phyloP scores from a whole-genome alignment of 2,329 filamentous ascomycete species.

The Fusarium sp. region DNA sequence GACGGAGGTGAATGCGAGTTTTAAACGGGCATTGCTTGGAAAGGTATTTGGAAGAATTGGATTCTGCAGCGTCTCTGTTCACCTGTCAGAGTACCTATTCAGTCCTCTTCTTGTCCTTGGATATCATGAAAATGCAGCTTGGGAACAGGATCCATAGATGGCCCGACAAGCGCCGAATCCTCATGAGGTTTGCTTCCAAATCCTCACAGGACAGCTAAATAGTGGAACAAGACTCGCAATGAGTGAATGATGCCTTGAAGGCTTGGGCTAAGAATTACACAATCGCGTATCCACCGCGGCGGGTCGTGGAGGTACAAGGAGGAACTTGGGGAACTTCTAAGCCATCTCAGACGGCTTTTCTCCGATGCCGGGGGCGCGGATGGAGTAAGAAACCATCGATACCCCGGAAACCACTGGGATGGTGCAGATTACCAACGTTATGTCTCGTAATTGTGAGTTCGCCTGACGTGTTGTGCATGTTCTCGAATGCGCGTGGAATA shows the following conservation, averaged over 20 bases:
- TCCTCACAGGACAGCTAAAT: neutral
- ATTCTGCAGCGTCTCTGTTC: neutral
- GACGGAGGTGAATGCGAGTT: constrained; percentile 19
- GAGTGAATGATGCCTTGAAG: constrained; percentile 10
- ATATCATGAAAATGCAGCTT: constrained; percentile 32
- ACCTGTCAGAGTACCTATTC: neutral
- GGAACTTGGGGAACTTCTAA: constrained; percentile 17
- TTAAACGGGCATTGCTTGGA: constrained; percentile 2
- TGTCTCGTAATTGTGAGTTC: constrained; percentile 23
- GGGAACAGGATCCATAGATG: constrained; percentile 28
- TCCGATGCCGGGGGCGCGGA: constrained; percentile 35
- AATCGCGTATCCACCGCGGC: constrained; percentile 36
- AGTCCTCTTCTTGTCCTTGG: constrained; percentile 14
- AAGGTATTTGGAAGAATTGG: constrained; percentile 3
- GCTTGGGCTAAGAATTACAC: constrained; percentile 25
- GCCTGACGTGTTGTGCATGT: constrained; percentile 8
- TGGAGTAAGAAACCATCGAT: constrained; percentile 10
- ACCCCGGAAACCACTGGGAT: constrained; percentile 18
- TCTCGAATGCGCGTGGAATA: neutral
- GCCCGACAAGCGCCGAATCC: constrained; percentile 19
- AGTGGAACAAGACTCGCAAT: constrained; percentile 1
- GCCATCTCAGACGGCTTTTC: constrained; percentile 17
- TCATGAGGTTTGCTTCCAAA: constrained; percentile 28
- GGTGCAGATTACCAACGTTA: constrained; percentile 22
- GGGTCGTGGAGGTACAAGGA: constrained; percentile 25